Conservation (phyloP, 2,329 filamentous ascomycete genomes). For the Xenoacremonium recifei region DNA sequence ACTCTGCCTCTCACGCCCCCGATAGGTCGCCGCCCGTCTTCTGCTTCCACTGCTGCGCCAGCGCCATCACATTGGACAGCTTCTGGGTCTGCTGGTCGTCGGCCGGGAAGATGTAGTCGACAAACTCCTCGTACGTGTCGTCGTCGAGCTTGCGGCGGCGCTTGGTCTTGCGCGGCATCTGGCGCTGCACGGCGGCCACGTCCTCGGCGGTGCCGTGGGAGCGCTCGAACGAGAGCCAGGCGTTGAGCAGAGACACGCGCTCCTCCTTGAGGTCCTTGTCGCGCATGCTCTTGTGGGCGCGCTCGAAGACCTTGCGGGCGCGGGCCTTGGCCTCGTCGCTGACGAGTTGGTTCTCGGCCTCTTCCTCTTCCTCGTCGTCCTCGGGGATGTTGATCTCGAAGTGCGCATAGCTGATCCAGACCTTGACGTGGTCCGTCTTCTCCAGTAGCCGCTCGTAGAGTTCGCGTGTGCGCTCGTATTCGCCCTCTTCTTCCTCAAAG, state of each 20-base stretch:
- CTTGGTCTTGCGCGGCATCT: constrained; percentile 93
- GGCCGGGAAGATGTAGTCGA: constrained; percentile 95
- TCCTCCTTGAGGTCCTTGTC: constrained; percentile 90
- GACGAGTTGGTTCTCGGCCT: constrained; percentile 65
- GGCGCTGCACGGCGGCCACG: constrained; percentile 78
- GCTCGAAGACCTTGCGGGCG: constrained; percentile 79
- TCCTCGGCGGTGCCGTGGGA: constrained; percentile 76
- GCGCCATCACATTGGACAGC: constrained; percentile 78
- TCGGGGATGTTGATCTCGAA: constrained; percentile 96
- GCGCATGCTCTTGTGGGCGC: constrained; percentile 83
- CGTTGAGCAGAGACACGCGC: constrained; percentile 85
- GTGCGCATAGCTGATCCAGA: constrained; percentile 98
- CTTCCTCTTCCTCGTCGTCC: constrained; percentile 57
- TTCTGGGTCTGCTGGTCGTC: constrained; percentile 86
- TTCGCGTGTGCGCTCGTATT: constrained; percentile 77
- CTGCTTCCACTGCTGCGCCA: constrained; percentile 89
- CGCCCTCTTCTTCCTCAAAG: constrained; percentile 93
- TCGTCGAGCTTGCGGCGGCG: constrained; percentile 89
- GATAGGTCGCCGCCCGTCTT: constrained; percentile 42
- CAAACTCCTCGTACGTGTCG: constrained; percentile 89
- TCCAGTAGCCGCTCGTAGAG: constrained; percentile 88
- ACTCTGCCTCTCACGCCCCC: constrained; percentile 23
- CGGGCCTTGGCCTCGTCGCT: constrained; percentile 81
- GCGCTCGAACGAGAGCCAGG: constrained; percentile 89
- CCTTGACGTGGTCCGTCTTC: constrained; percentile 98